Base-by-base conservation (phyloP, 2,329 filamentous ascomycete genomes). In the Fusarium solani-melongenae region DNA sequence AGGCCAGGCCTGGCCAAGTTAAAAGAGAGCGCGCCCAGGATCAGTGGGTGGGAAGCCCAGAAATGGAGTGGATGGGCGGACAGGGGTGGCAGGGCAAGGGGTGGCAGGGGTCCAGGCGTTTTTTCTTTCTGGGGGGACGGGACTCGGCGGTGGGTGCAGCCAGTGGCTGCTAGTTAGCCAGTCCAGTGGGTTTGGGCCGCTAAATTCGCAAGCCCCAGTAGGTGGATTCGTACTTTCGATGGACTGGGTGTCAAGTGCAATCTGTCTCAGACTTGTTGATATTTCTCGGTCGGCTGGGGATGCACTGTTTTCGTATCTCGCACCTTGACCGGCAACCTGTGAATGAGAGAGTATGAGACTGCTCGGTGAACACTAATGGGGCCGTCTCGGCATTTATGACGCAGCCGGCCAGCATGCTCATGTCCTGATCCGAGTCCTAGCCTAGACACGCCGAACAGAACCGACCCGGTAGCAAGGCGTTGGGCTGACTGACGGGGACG, bases 81-180 rank as follows among this genome's bases (percentile, higher is more conserved):
- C 51, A 66, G 62, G 67, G 60, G 71, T 72, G 71, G 70, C 71
- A 64, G 66, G 59, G 66, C 62, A 70, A 31, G 46, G 46, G 46
- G 31, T 33, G 57, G 57, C 62, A 64, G 38, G 63, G 62, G 59
- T 68, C 71, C 59, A 71, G 71, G 71, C 70, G 67, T 73, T 71
- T 64, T 64, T 53, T 57, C 33, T 64, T 70, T 44, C 53, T 58
- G 71, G 71, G 70, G 58, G 34, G 56, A 59, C 44, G 44, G 44
- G 44, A 29, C 44, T 49, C 44, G 44, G 24, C 24, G 44, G 24
- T 49, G 44, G 22, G 44, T 49, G 15, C 14, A 27, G 22, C 14
- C 41, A 62, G 59, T 17, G 60, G 12, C 22, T 55, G 33, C 27
- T 9, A 29, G 27, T 29, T 29, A 29, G 27, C 29, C 44, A 53